These are phyloP conservation scores for Spiromastix sp. DNA, from an alignment of 2,329 filamentous ascomycete genomes.

Conservation along the genomic window DNA sequence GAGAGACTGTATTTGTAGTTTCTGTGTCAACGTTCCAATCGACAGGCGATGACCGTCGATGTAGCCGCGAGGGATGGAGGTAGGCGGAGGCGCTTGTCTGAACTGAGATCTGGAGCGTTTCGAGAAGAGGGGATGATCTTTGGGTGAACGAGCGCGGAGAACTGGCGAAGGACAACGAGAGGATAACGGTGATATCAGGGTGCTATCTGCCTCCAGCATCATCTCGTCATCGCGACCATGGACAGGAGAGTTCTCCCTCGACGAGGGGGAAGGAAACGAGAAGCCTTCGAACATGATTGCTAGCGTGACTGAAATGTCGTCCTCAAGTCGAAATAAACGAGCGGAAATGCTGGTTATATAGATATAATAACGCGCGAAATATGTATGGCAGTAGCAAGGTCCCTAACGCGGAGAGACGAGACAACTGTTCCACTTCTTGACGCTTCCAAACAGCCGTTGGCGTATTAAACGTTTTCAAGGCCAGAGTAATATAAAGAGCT, in stretches of 20 bases:
- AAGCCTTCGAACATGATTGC: conserved; percentile 33
- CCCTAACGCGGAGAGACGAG: no score
- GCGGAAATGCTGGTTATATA: no score
- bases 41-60: conserved; percentile 27
- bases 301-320: neutral
- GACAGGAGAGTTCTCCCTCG: conserved; percentile 14
- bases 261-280: conserved; percentile 28
- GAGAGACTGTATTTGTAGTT: conserved; percentile 31
- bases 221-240: conserved; percentile 22
- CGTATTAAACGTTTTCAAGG: no score
- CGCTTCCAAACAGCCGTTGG: no score
- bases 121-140: conserved; percentile 20
- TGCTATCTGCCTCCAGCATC: conserved; percentile 27
- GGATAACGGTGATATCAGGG: conserved; percentile 30
- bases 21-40: conserved; percentile 29
- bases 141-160: conserved; percentile 16
- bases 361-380: no score
- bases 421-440: no score
- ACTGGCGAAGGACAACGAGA: conserved; percentile 32
- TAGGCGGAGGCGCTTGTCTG: conserved; percentile 29
- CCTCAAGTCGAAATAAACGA: no score
- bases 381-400: no score
- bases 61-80: conserved; percentile 34
- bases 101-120: conserved; percentile 25
- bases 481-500: no score